Evolutionary conservation across 1,284 basidiomycete genomes (phyloP), one percentile per base, ranked within the genome.

Genomic region (Coriolopsis trogii): DNA sequence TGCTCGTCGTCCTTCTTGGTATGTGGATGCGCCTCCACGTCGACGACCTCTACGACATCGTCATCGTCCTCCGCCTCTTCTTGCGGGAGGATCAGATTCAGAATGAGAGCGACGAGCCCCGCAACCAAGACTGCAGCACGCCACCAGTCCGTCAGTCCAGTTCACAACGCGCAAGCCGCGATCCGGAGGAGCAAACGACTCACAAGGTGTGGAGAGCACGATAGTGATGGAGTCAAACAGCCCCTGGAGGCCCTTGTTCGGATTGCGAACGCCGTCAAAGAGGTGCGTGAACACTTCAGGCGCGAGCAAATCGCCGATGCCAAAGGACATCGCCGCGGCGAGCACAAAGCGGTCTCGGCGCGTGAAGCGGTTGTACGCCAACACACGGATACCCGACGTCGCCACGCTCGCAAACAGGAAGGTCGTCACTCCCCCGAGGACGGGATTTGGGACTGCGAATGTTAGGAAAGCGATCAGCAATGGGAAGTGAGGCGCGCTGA

Each of bases 371-470:
- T 80, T 73, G 62, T 81, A 83, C 1, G 84, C 77, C 28, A 95
- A 73, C 3, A 95, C 87, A 29, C 88, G 82, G 31, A 91, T 55
- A 41, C 93, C 91, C 0, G 87, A 89, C 5, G 61, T 59, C 10
- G 66, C 64, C 21, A 69, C 68, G 31, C 54, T 65, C 4, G 67
- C 66, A 53, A 87, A 87, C 42, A 90, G 73, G 72, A 89, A 91
- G 2, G 89, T 91, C 12, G 89, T 93, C 2, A 92, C 87, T 4
- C 91, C 91, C 3, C 93, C 92, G 0, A 95, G 78, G 8, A 94
- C 89, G 0, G 90, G 74, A 59, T 89, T 87, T 0, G 92, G 92
- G 53, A 92, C 75, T 82, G 37, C 49, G 58, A 59, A 42, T 58
- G n/a, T n/a, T n/a, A n/a, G 16, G 34, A 31, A 23, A 44, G 41